Percentiles rank a stretch among this genome's conserved stretches.
Conservation (phyloP, 2,329 filamentous ascomycete genomes). For the Exophiala sideris region DNA sequence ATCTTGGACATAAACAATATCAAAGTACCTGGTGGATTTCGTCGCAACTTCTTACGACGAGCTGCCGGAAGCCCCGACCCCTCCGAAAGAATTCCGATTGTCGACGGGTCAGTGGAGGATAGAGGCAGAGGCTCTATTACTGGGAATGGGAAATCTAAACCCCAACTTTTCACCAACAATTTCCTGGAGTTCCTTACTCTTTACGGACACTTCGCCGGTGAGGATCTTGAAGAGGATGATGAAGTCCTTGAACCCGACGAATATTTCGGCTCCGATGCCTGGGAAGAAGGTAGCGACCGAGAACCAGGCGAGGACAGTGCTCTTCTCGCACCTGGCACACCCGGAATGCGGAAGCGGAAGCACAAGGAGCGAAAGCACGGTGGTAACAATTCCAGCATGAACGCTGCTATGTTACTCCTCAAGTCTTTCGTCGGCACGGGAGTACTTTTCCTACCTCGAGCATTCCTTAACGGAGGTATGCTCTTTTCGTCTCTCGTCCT, state of each 20-base stretch:
- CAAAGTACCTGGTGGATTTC: conserved; percentile 88
- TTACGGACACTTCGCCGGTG: conserved; percentile 96
- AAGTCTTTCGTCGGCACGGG: conserved; percentile 98
- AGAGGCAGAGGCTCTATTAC: conserved; percentile 33
- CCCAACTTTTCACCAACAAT: conserved; percentile 77
- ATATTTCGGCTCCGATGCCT: conserved; percentile 79
- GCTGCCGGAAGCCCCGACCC: conserved; percentile 63
- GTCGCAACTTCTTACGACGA: conserved; percentile 81
- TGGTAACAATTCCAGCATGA: conserved; percentile 73
- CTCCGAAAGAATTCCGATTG: conserved; percentile 37
- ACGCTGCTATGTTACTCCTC: conserved; percentile 78
- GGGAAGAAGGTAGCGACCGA: conserved; percentile 58
- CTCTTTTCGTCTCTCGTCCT: conserved; percentile 90
- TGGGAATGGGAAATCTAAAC: conserved; percentile 37
- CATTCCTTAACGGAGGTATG: conserved; percentile 96
- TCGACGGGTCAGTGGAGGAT: conserved; percentile 35
- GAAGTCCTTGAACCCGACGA: conserved; percentile 83
- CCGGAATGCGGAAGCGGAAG: conserved; percentile 69
- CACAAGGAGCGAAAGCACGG: conserved; percentile 70
- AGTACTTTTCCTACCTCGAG: conserved; percentile 86
- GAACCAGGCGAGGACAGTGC: conserved; percentile 87
- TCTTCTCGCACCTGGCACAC: conserved; percentile 66
- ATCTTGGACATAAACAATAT: conserved; percentile 84
- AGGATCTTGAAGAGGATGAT: conserved; percentile 94
- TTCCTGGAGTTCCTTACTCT: conserved; percentile 94